Evolutionary conservation across 768 basidiomycete genomes (phyloP).

Genomic region (Lactarius hengduanensis): DNA sequence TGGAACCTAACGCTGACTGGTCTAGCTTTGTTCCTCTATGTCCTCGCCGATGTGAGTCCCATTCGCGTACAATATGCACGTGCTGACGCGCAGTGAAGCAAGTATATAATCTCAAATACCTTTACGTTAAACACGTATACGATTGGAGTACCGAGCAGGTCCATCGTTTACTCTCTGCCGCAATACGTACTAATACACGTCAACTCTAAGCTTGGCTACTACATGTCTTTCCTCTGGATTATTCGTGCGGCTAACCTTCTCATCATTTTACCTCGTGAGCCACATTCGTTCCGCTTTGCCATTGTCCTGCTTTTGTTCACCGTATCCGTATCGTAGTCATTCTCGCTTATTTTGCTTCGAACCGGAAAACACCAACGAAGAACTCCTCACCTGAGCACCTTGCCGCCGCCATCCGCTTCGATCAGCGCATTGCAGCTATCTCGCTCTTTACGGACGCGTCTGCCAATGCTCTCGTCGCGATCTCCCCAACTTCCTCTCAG

Average conservation of each 20-base stretch:
- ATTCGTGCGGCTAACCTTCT: slow-evolving; percentile 29
- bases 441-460: slow-evolving; percentile 29
- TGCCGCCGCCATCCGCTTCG: slow-evolving; percentile 28
- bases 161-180: neutral
- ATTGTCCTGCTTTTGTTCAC: neutral
- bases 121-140: slow-evolving; percentile 30
- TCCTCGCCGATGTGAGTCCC: slow-evolving; percentile 25
- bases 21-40: slow-evolving; percentile 25
- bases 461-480: slow-evolving; percentile 27
- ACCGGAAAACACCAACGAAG: neutral
- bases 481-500: slow-evolving; percentile 29
- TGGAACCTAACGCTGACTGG: slow-evolving; percentile 30
- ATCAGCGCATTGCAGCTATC: slow-evolving; percentile 25
- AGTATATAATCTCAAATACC: slow-evolving; percentile 30
- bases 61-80: neutral
- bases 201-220: slow-evolving; percentile 26
- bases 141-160: slow-evolving; percentile 29
- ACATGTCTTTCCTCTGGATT: slow-evolving; percentile 29
- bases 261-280: slow-evolving; percentile 27
- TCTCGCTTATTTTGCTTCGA: slow-evolving; percentile 26
- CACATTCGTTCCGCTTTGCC: neutral
- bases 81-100: slow-evolving; percentile 22
- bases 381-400: slow-evolving; percentile 3
- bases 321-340: slow-evolving; percentile 18
- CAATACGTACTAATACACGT: neutral